Evolutionary conservation across 768 basidiomycete species (phyloP).

Genomic region (Tremella yokohamensis): DNA sequence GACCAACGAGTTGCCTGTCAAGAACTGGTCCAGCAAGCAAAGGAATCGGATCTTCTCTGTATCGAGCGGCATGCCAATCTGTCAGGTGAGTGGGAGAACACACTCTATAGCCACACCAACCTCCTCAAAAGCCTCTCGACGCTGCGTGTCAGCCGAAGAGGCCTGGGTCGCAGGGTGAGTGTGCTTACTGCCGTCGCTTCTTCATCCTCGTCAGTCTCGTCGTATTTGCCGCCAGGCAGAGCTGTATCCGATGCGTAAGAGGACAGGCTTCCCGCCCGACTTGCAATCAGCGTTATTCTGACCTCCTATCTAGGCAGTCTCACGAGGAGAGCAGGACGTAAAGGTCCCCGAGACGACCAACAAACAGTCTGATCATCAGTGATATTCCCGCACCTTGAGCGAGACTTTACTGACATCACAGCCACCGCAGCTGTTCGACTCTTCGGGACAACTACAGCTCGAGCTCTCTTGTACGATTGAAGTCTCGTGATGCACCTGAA

Average conservation of each 20-base stretch:
- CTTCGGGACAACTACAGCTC: constrained; percentile 9
- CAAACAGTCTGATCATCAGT: constrained; percentile 57
- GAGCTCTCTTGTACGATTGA: constrained; percentile 15
- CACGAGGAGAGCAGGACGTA: constrained; percentile 65
- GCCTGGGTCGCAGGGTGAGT: constrained; percentile 8
- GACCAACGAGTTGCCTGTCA: constrained; percentile 67
- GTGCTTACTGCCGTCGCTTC: constrained; percentile 74
- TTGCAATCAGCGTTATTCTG: constrained; percentile 43
- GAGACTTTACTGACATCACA: constrained; percentile 15
- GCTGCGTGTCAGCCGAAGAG: constrained; percentile 52
- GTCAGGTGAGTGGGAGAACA: constrained; percentile 8
- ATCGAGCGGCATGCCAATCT: constrained; percentile 82
- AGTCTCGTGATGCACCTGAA: constrained; percentile 22
- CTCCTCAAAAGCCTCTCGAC: constrained; percentile 88
- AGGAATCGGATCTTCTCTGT: constrained; percentile 66
- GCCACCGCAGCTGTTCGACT: constrained; percentile 23
- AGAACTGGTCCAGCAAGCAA: constrained; percentile 73
- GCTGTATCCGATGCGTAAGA: constrained; percentile 85
- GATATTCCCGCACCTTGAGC: neutral
- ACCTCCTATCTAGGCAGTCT: constrained; percentile 1
- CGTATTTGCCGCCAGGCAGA: constrained; percentile 78
- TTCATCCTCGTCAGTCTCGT: constrained; percentile 62
- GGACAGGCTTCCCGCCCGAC: constrained; percentile 68
- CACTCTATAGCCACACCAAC: constrained; percentile 43
- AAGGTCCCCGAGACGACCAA: constrained; percentile 75